These are phyloP conservation scores for Solanum etuberosum DNA, from an alignment of 257 asterid species.

Conservation along the genomic window DNA sequence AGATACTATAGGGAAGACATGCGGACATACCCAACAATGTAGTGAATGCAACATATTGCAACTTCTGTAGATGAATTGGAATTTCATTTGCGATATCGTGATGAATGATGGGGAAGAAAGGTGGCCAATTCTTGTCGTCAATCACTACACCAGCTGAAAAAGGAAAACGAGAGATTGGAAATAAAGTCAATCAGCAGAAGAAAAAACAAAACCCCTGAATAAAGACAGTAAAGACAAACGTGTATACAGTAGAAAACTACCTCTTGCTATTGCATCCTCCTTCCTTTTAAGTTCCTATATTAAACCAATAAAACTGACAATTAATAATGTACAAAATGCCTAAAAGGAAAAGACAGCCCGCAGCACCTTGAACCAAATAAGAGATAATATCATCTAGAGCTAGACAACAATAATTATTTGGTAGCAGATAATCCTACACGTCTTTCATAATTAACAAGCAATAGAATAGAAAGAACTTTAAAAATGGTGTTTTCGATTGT, in stretches of 20 bases:
- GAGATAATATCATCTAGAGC: neutral
- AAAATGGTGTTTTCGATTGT: neutral
- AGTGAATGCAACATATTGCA: constrained; percentile 91
- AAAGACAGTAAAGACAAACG: neutral
- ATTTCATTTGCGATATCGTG: constrained; percentile 82
- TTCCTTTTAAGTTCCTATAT: constrained; percentile 72
- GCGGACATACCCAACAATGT: constrained; percentile 58
- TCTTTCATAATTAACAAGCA: neutral
- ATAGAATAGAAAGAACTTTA: neutral
- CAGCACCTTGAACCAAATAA: neutral
- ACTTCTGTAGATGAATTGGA: constrained; percentile 76
- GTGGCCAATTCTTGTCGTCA: constrained; percentile 90
- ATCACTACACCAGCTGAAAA: constrained; percentile 75
- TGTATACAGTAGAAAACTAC: constrained; percentile 21
- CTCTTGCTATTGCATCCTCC: constrained; percentile 57
- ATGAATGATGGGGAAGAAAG: constrained; percentile 76
- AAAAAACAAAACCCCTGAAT: neutral
- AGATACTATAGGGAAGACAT: neutral
- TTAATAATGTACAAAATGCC: neutral
- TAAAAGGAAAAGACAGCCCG: neutral
- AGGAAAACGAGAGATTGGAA: neutral
- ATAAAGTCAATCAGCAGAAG: neutral
- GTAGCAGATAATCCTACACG: neutral
- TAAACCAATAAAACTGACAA: constrained; percentile 11
- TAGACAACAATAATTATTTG: neutral